These are phyloP conservation scores for Tetrapyrgos nigripes DNA, from an alignment of 1,284 basidiomycete species.

Conservation along the genomic window DNA sequence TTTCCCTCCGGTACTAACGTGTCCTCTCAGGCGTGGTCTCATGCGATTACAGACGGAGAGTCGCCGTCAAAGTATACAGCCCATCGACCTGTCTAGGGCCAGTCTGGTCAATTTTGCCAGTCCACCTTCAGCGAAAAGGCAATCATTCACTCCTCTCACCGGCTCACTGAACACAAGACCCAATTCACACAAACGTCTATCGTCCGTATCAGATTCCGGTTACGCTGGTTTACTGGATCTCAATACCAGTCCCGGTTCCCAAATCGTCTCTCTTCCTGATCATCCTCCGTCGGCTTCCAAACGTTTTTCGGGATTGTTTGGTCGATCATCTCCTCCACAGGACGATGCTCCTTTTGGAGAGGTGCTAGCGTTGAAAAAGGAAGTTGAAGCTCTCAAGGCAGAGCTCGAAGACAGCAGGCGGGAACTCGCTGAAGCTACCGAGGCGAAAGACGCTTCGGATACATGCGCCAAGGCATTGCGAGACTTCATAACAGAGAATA, in stretches of 20 bases:
- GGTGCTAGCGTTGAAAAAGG: conserved; percentile 64
- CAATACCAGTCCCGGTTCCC: conserved; percentile 35
- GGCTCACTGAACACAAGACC: conserved; percentile 50
- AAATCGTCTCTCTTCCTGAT: conserved; percentile 36
- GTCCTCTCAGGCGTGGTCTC: conserved; percentile 72
- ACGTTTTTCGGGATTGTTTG: conserved; percentile 61
- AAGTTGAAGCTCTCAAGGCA: conserved; percentile 61
- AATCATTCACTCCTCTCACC: conserved; percentile 74
- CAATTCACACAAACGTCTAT: conserved; percentile 67
- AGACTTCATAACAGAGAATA: conserved; percentile 84
- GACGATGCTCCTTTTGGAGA: conserved; percentile 43
- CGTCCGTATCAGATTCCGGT: conserved; percentile 67
- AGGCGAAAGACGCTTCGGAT: conserved; percentile 89
- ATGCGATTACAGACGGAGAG: conserved; percentile 91
- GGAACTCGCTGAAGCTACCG: conserved; percentile 78
- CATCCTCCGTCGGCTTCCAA: conserved; percentile 35
- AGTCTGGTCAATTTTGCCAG: conserved; percentile 41
- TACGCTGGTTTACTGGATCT: conserved; percentile 40
- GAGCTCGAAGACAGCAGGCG: conserved; percentile 70
- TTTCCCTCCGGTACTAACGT: neutral
- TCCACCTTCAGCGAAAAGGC: conserved; percentile 65
- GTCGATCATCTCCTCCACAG: conserved; percentile 37
- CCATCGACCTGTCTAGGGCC: conserved; percentile 63
- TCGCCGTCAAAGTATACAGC: conserved; percentile 62
- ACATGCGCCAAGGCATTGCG: conserved; percentile 82